Base-by-base conservation (phyloP, 345 rosid genomes). In the Brassica napus region DNA sequence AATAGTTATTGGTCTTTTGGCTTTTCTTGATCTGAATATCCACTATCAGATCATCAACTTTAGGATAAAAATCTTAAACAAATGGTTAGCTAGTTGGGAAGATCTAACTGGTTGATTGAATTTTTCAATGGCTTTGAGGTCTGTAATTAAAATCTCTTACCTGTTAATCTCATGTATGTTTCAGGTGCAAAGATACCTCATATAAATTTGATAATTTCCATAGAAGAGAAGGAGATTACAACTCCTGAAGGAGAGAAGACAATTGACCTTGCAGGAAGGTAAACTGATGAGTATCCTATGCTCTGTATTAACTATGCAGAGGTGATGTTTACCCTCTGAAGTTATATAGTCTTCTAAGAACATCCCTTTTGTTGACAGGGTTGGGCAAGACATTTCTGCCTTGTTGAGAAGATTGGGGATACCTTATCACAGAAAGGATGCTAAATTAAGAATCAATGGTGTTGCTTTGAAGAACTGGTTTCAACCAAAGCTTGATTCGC, bases 101-200 rank as follows among this genome's bases (percentile, higher is more conserved):
- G 30, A 62, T 47, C 5, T 16, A 49, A 34, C 68, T 26, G 4
- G 78, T 65, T 52, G 77, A 52, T 23, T 58, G 39, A 37, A 12
- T 4, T 10, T 68, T 54, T 11, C 23, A 59, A 3, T 58, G 79
- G 28, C 69, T 9, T 14, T 31, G 63, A 31, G 32, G 35, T 61
- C 9, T 39, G 58, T 54, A n/a, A 70, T 28, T 28, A 28, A 28
- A 71, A 37, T 71, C 24, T 30, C 73, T 78, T 30, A 67, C 52
- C 55, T 30, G 47, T 9, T 26, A 65, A 28, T 3, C 77, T 11
- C 42, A 23, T 68, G 26, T 66, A 49, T 75, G 72, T 73, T 74
- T 73, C 87, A 94, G 98, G 97, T 77, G 92, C 92, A 26, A 90
- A 85, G 84, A 75, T 94, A 66, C 94, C 98, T 71, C 90, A 83